Percentiles rank a stretch among this genome's conserved stretches.
These are phyloP conservation scores for Fraxinus americana DNA, from an alignment of 257 asterid genomes.

Conservation along the genomic window DNA sequence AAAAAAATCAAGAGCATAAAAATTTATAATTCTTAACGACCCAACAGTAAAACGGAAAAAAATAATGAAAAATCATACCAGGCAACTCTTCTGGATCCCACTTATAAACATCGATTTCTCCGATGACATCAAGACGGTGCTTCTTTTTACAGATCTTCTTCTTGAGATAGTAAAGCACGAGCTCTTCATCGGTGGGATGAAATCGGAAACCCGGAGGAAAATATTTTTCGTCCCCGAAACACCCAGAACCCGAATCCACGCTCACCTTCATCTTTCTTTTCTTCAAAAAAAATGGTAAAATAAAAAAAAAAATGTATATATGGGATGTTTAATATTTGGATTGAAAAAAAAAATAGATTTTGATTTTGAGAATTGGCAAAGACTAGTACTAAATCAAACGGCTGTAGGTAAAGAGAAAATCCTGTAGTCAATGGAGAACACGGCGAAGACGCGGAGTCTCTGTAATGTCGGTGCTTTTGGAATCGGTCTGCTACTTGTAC, in stretches of 20 bases:
- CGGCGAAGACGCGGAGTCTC: too few relatives aligned
- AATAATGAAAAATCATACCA: conserved; percentile 38
- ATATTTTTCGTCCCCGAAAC: conserved; percentile 31
- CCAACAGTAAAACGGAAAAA: background rate
- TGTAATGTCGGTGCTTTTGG: too few relatives aligned
- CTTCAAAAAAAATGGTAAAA: too few relatives aligned
- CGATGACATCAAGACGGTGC: conserved; percentile 53
- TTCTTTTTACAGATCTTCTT: conserved; percentile 66
- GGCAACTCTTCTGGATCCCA: conserved; percentile 92
- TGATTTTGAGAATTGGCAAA: too few relatives aligned
- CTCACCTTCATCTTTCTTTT: conserved; percentile 24
- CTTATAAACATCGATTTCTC: conserved; percentile 74
- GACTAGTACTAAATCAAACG: too few relatives aligned
- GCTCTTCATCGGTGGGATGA: conserved; percentile 91
- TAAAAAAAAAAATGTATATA: too few relatives aligned
- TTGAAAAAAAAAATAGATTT: too few relatives aligned
- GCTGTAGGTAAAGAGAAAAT: too few relatives aligned
- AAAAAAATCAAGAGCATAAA: background rate
- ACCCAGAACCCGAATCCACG: conserved; percentile 26
- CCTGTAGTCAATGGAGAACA: too few relatives aligned
- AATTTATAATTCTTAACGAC: background rate
- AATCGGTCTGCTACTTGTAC: too few relatives aligned
- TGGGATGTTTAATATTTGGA: too few relatives aligned
- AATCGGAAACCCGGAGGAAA: conserved; percentile 92
- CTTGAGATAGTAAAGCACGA: conserved; percentile 70